A percentile compares a stretch with the other conserved stretches of the same genome.
Conservation (phyloP, 345 rosid genomes). For the Dipteronia sinensis region DNA sequence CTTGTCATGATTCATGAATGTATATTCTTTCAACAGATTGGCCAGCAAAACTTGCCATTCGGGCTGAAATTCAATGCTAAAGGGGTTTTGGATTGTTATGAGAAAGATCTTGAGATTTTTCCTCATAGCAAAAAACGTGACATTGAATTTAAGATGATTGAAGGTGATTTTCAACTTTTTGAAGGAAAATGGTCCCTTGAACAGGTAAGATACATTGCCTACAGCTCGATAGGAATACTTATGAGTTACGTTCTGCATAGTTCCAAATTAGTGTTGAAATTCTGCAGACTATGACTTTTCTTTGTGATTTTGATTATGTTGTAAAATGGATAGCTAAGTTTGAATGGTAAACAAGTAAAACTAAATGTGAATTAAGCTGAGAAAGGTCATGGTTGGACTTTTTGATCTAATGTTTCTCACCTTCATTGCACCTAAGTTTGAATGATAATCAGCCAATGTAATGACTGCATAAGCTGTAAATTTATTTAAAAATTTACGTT, state of each 20-base stretch:
- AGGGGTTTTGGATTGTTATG: constrained; percentile 87
- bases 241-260: background rate
- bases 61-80: constrained; percentile 87
- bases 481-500: background rate
- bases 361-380: background rate
- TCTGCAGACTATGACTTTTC: background rate
- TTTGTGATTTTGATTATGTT: background rate
- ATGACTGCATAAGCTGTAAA: background rate
- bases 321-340: no score
- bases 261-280: background rate
- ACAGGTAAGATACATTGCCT: constrained; percentile 51
- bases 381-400: background rate
- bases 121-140: constrained; percentile 64
- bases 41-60: constrained; percentile 70
- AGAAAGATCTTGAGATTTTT: constrained; percentile 71
- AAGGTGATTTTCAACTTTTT: constrained; percentile 85
- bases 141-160: constrained; percentile 86
- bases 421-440: background rate
- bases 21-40: constrained; percentile 56
- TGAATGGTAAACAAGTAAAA: background rate
- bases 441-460: background rate
- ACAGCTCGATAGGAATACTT: background rate
- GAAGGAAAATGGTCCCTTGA: constrained; percentile 95
- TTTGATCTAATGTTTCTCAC: background rate
- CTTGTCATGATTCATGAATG: background rate